phyloP scores from a whole-genome alignment of 2,329 filamentous ascomycete genomes.

The Plenodomus biglobosus region DNA sequence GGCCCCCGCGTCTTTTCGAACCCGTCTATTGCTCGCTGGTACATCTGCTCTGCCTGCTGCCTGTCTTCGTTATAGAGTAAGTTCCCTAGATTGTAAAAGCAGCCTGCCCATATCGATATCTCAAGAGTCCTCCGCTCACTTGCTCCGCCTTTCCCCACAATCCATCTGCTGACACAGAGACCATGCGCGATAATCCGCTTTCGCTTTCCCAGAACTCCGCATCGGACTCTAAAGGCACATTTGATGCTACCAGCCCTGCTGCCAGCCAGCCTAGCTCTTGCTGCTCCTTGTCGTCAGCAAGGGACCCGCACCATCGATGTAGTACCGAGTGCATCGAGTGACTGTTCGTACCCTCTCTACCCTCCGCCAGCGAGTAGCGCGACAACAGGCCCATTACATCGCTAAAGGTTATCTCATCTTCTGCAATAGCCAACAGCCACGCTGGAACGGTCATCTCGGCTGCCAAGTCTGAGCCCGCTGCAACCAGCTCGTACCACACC shows the following conservation, averaged over 20 bases:
- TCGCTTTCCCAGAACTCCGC: conserved; percentile 11
- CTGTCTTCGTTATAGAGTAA: conserved; percentile 2
- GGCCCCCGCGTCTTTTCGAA: conserved; percentile 13
- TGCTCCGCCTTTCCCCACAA: not conserved
- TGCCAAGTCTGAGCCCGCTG: conserved; percentile 6
- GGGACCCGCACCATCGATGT: conserved; percentile 17
- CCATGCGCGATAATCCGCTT: conserved; percentile 12
- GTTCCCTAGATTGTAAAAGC: conserved; percentile 5
- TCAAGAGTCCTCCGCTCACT: not conserved
- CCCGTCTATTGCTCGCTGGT: conserved; percentile 17
- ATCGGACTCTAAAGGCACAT: conserved; percentile 6
- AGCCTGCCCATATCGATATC: not conserved
- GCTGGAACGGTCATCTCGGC: conserved; percentile 11
- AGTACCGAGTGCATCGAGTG: conserved; percentile 24
- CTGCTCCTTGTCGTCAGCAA: conserved; percentile 12
- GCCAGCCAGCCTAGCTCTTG: conserved; percentile 11
- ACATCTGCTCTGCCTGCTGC: conserved; percentile 10
- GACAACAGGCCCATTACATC: conserved; percentile 21
- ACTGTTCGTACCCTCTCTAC: conserved; percentile 9
- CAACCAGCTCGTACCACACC: conserved; percentile 30
- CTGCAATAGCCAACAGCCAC: conserved; percentile 15
- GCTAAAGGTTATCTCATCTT: conserved; percentile 18
- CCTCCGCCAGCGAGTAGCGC: conserved; percentile 30
- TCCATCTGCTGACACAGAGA: conserved; percentile 8
- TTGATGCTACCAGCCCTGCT: conserved; percentile 10